These are phyloP conservation scores for Jaltomata sinuosa DNA, from an alignment of 257 asterid species.

Conservation along the genomic window DNA sequence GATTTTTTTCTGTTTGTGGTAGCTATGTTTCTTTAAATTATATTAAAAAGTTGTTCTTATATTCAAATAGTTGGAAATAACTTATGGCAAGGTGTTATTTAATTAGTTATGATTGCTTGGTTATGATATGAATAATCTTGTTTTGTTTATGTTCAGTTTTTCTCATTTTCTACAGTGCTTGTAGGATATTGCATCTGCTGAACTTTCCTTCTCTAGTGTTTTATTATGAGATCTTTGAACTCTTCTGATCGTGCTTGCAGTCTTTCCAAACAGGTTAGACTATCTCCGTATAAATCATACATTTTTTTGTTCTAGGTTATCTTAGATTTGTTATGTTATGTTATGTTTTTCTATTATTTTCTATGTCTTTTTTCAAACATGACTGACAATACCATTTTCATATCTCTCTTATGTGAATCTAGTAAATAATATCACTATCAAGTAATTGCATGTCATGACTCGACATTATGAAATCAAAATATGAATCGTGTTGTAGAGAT, in stretches of 20 bases:
- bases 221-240: constrained; percentile 74
- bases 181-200: constrained; percentile 70
- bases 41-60: no score
- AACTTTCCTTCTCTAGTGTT: constrained; percentile 77
- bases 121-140: not conserved
- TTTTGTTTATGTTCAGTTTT: not conserved
- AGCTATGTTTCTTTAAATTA: no score
- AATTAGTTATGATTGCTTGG: not conserved
- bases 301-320: not conserved
- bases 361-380: no score
- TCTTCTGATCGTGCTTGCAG: constrained; percentile 79
- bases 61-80: not conserved
- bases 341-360: no score
- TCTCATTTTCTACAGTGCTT: not conserved
- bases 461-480: no score
- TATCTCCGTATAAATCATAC: not conserved
- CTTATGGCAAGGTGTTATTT: not conserved
- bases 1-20: no score
- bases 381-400: no score
- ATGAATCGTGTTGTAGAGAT: no score
- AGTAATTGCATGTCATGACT: no score
- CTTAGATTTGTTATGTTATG: not conserved
- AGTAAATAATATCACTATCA: no score
- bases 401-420: no score
- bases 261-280: constrained; percentile 66